These are phyloP conservation scores for Emydomyces testavorans DNA, from an alignment of 2,329 filamentous ascomycete species.

Conservation along the genomic window DNA sequence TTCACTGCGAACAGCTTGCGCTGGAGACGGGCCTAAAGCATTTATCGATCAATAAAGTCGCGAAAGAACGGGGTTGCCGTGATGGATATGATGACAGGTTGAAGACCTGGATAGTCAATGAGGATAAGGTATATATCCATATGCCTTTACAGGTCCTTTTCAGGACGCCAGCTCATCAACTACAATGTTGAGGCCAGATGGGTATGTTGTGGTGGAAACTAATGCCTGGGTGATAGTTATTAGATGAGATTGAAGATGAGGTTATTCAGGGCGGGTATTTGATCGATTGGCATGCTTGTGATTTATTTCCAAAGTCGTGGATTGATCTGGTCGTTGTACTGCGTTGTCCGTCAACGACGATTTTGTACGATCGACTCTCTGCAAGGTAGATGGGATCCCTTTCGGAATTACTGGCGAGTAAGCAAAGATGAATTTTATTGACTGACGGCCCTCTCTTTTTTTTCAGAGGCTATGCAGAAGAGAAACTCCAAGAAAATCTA, in stretches of 20 bases:
- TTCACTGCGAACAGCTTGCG: constrained; percentile 72
- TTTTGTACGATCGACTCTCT: constrained; percentile 73
- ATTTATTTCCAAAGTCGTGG: constrained; percentile 85
- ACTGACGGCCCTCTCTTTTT: constrained; percentile 6
- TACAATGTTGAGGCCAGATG: background rate
- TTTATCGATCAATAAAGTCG: constrained; percentile 78
- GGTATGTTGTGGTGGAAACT: background rate
- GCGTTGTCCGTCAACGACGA: constrained; percentile 60
- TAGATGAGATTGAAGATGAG: constrained; percentile 81
- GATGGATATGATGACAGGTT: constrained; percentile 79
- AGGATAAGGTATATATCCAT: constrained; percentile 66
- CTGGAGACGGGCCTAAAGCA: constrained; percentile 66
- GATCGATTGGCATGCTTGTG: constrained; percentile 97
- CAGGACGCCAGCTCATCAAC: background rate
- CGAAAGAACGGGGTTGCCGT: constrained; percentile 77
- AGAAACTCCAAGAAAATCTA: constrained; percentile 88
- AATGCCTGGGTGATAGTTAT: constrained; percentile 40
- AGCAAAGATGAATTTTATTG: constrained; percentile 3
- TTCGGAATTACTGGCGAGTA: background rate
- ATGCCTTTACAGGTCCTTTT: background rate
- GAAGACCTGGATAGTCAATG: constrained; percentile 85
- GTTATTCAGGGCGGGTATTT: constrained; percentile 68
- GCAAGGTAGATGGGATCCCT: constrained; percentile 45
- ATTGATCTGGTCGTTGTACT: constrained; percentile 91
- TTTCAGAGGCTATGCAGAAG: constrained; percentile 62